Evolutionary conservation across 768 basidiomycete genomes (phyloP), one percentile per base, ranked within the genome.

Genomic region (Suillus lakei): DNA sequence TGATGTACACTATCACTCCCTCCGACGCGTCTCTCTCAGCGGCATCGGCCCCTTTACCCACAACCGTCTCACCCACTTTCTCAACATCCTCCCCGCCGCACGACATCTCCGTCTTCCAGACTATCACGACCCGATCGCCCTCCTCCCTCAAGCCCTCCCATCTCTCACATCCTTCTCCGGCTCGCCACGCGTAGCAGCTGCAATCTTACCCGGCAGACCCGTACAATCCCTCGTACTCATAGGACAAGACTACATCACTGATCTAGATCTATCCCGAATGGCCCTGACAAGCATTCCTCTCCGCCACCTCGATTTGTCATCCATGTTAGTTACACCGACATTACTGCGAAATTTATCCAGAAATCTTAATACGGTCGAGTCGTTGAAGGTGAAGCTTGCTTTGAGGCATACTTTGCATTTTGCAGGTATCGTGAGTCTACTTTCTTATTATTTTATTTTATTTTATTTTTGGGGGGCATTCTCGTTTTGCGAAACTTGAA

Each of bases 381-480:
- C 74, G 48, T 79, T 90, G 70, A 82, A 82, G 64, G 80, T 90
- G 46, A 81, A 81, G 69, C 83, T 89, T 53, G 88, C 89, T 23
- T 78, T 90, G 39, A 79, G 88, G 43, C 88, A 90, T 70, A 89
- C 88, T 9, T 80, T 90, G 34, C 88, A 89, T 69, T 87, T 84
- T 70, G 81, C 87, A 28, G 89, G 88, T 60, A 87, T 89, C 76
- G 89, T 89, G 78, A 86, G 89, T 80, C 61, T 26, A 64, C 36
- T 66, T 61, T 62, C 50, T 53, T 46, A 12, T 61, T 58, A 41
- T 66, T 62, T 66, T 44, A 63, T 60, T 44, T 60, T 41, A 41
- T 66, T 62, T 66, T 44, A 63, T 60, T 44, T 60, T 41, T n/a
- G n/a, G n/a, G n/a, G n/a, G n/a, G 63, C 65, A 26, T 2, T 21